These are phyloP conservation scores for Ceratocystis papillata DNA, from an alignment of 2,329 filamentous ascomycete genomes.

Conservation along the genomic window DNA sequence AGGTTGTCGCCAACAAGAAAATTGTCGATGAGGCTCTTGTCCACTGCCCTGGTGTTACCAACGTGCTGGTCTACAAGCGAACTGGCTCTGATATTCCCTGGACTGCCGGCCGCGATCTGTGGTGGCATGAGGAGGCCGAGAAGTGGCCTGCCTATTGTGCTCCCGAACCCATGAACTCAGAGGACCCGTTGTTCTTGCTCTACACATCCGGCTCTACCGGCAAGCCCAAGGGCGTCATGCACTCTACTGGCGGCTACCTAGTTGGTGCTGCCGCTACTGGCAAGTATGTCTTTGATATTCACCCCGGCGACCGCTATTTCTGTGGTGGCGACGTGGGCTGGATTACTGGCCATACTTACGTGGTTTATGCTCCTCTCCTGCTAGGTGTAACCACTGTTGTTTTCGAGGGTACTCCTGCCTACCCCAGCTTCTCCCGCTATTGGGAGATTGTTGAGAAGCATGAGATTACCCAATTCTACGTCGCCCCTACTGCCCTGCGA, in stretches of 20 bases:
- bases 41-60: constrained; percentile 79
- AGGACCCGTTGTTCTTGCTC: constrained; percentile 92
- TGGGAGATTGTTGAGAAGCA: constrained; percentile 98
- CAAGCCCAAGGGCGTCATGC: constrained; percentile 98
- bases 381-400: constrained; percentile 91
- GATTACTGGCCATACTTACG: constrained; percentile 98
- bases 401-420: constrained; percentile 94
- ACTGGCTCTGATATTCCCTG: constrained; percentile 84
- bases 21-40: constrained; percentile 96
- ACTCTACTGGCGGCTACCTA: constrained; percentile 93
- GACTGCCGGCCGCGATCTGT: constrained; percentile 78
- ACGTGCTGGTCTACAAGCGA: constrained; percentile 86
- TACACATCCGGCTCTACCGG: constrained; percentile 97
- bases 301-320: constrained; percentile 87
- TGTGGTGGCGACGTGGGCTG: constrained; percentile 97
- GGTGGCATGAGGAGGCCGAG: constrained; percentile 98
- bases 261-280: constrained; percentile 84
- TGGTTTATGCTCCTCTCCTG: constrained; percentile 89
- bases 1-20: constrained; percentile 95
- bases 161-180: constrained; percentile 78
- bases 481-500: constrained; percentile 85
- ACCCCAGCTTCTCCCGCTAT: constrained; percentile 95
- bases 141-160: constrained; percentile 92
- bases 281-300: constrained; percentile 98
- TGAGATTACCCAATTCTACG: constrained; percentile 94